Evolutionary conservation across 2,329 filamentous ascomycete genomes (phyloP), one percentile per base, ranked within the genome.

Genomic region (Ceratocystis huliohia): DNA sequence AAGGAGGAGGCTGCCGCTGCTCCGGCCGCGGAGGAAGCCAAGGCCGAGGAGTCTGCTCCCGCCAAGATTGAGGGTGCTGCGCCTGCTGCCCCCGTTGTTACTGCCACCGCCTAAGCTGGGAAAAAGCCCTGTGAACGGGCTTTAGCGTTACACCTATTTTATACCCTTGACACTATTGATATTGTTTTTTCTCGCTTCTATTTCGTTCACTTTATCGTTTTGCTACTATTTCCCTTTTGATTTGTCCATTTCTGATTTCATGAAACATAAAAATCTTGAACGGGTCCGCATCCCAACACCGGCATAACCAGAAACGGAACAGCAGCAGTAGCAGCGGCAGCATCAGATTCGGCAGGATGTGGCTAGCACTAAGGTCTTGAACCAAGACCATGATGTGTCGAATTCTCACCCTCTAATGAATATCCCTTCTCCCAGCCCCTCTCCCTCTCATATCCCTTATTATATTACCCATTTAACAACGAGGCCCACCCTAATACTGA

Each of bases 51-150:
- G 73, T 70, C 76, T 25, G 74, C 76, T 72, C 74, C 77, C 30
- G 75, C 77, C 72, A 74, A 75, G 66, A 75, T 74, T 13, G 71
- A 74, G 20, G 71, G 76, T 61, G 72, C 76, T 66, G 71, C 78
- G 66, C 74, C 79, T 65, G 77, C 74, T 69, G 79, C 82, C 71
- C 78, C 79, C 70, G 80, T 80, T 69, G 77, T 80, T 70, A 81
- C 81, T 73, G 67, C 68, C 66, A 69, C 65, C 64, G 65, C 70
- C 62, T 68, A 68, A 67, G 59, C 57, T 65, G 37, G 59, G 1
- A 33, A 6, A 7, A 33, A 65, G 25, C 64, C 66, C 62, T 59
- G 45, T 48, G 64, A 56, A 13, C 7, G 57, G 25, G 64, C 66
- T 63, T 62, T 41, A 56, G 66, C 61, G 5, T 30, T 61, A 33